A percentile compares a stretch with the other conserved stretches of the same genome.
Evolutionary conservation across 345 rosid genomes (phyloP).

Genomic region (Aurinia saxatilis): DNA sequence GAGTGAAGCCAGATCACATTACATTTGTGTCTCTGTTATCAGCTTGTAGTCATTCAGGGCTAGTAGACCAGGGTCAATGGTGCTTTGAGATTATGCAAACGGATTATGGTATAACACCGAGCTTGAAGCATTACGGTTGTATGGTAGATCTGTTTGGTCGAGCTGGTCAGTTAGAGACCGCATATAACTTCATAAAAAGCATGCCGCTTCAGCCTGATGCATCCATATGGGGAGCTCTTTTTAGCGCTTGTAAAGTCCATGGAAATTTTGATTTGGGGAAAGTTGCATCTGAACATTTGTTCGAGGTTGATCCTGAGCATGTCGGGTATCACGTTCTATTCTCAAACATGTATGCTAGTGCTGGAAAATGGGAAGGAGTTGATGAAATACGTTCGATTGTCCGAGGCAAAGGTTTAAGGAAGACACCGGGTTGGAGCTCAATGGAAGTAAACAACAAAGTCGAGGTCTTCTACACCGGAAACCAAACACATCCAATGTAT

Average conservation of each 20-base stretch:
- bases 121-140: slow-evolving; percentile 55
- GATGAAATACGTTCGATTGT: slow-evolving; percentile 39
- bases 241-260: slow-evolving; percentile 48
- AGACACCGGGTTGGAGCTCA: slow-evolving; percentile 66
- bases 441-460: slow-evolving; percentile 40
- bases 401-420: slow-evolving; percentile 43
- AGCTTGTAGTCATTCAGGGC: slow-evolving; percentile 62
- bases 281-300: slow-evolving; percentile 40
- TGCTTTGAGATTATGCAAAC: slow-evolving; percentile 44
- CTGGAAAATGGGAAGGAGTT: slow-evolving; percentile 52
- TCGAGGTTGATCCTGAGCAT: slow-evolving; percentile 44
- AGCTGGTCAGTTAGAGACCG: slow-evolving; percentile 45
- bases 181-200: slow-evolving; percentile 31
- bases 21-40: slow-evolving; percentile 52
- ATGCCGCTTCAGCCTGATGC: slow-evolving; percentile 53
- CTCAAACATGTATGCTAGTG: slow-evolving; percentile 51
- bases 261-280: slow-evolving; percentile 40
- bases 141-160: slow-evolving; percentile 62
- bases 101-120: slow-evolving; percentile 37
- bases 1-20: slow-evolving; percentile 49
- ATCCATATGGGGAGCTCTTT: slow-evolving; percentile 58
- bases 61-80: slow-evolving; percentile 44
- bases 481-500: slow-evolving; percentile 36
- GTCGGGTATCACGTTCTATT: slow-evolving; percentile 53
- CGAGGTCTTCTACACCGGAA: slow-evolving; percentile 51